Evolutionary conservation across 495 filamentous ascomycete genomes (phyloP).

Genomic region (Penicillium daleae): DNA sequence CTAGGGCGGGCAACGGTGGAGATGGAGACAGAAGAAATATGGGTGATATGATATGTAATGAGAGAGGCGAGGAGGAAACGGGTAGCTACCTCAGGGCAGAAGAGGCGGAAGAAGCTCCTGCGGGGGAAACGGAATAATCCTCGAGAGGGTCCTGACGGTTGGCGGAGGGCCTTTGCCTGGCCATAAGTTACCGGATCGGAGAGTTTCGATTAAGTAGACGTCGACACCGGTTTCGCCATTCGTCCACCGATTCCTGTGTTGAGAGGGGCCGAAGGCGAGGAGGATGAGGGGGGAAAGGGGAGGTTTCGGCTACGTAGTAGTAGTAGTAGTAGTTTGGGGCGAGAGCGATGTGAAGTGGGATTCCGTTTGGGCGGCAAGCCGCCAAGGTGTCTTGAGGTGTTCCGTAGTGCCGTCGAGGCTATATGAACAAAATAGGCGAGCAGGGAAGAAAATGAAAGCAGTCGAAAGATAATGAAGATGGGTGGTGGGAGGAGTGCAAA

Average conservation of each 20-base stretch:
- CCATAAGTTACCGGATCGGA: conserved; percentile 54
- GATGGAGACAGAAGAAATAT: not conserved
- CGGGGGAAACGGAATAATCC: conserved; percentile 48
- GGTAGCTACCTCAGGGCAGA: conserved; percentile 53
- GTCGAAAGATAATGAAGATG: conserved; percentile 4
- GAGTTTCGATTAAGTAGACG: conserved; percentile 39
- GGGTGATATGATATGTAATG: conserved; percentile 1
- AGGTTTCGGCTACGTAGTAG: not conserved
- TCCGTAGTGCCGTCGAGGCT: conserved; percentile 20
- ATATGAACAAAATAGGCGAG: conserved; percentile 10
- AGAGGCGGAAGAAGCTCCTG: conserved; percentile 46
- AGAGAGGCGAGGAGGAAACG: conserved; percentile 25
- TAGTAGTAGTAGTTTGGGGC: too few relatives aligned
- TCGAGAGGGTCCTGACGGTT: conserved; percentile 55
- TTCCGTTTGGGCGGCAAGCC: conserved; percentile 12
- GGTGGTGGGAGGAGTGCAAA: conserved; percentile 12
- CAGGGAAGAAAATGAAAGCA: conserved; percentile 1
- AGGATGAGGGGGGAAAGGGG: conserved; percentile 10
- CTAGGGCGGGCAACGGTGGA: not conserved
- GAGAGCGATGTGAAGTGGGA: conserved; percentile 4
- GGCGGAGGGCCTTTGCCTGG: conserved; percentile 52
- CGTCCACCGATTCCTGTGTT: conserved; percentile 35
- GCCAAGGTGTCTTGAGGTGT: not conserved
- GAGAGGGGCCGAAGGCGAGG: conserved; percentile 27
- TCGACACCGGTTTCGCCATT: conserved; percentile 53